Percentiles rank a stretch among this genome's conserved stretches.
phyloP scores from a whole-genome alignment of 2,329 filamentous ascomycete genomes.

The Colletotrichum sp. region DNA sequence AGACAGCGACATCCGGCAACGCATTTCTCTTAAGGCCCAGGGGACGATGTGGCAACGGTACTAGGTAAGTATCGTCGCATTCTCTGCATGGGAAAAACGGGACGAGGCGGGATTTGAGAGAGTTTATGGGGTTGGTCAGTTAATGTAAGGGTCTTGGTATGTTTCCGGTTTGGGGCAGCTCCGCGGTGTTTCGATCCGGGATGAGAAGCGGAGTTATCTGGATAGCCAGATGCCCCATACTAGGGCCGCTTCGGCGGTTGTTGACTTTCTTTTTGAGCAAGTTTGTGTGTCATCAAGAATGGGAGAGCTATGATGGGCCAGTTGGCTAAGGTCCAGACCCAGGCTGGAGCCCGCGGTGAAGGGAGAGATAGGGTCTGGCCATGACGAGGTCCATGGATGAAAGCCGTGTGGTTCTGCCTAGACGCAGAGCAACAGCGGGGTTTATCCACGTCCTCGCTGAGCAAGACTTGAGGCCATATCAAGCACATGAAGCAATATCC shows the following conservation, averaged over 20 bases:
- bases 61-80: not conserved
- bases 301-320: not conserved
- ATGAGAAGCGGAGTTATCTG: not conserved
- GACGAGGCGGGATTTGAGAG: constrained; percentile 8
- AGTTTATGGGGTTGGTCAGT: not conserved
- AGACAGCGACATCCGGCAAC: not conserved
- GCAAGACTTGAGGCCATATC: not conserved
- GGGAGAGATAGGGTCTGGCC: not conserved
- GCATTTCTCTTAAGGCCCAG: not conserved
- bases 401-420: not conserved
- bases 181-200: not conserved
- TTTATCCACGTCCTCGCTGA: not conserved
- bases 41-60: not conserved
- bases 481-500: not conserved
- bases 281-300: not conserved
- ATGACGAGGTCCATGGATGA: not conserved
- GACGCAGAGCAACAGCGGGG: not conserved
- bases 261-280: constrained; percentile 1
- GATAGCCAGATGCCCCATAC: not conserved
- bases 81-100: not conserved
- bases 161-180: constrained; percentile 3
- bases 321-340: not conserved
- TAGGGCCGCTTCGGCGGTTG: not conserved
- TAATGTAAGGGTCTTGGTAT: not conserved
- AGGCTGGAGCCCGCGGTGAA: not conserved